These are phyloP conservation scores for Stellera chamaejasme DNA, from an alignment of 345 rosid species.

Conservation along the genomic window DNA sequence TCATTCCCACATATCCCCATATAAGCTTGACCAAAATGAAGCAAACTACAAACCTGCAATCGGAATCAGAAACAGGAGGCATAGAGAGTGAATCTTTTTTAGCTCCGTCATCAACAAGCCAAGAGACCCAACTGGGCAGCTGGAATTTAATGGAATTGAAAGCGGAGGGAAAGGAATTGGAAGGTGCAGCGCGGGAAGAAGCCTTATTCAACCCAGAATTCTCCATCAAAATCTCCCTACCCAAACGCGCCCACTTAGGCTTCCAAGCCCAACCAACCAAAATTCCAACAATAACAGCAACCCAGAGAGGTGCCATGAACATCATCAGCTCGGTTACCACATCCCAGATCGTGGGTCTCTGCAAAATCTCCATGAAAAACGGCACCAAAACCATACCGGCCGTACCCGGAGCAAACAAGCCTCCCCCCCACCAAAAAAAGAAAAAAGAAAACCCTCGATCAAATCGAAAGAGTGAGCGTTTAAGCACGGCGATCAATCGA, in stretches of 20 bases:
- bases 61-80: constrained; percentile 19
- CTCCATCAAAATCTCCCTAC: constrained; percentile 28
- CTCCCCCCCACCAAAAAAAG: neutral
- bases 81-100: constrained; percentile 15
- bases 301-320: constrained; percentile 67
- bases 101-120: constrained; percentile 27
- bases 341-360: constrained; percentile 35
- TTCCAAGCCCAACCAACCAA: constrained; percentile 94
- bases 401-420: constrained; percentile 12
- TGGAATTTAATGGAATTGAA: constrained; percentile 38
- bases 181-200: constrained; percentile 3
- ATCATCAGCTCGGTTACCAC: constrained; percentile 38
- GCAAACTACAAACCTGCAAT: constrained; percentile 40
- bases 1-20: too few relatives aligned
- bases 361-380: constrained; percentile 40
- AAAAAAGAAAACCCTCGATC: constrained; percentile 32
- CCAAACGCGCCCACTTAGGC: constrained; percentile 79
- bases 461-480: constrained; percentile 27
- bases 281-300: constrained; percentile 75
- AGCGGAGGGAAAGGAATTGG: constrained; percentile 5
- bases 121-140: constrained; percentile 40
- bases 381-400: constrained; percentile 43
- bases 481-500: constrained; percentile 34
- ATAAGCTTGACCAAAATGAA: constrained; percentile 1
- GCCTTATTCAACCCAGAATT: constrained; percentile 12